These are phyloP conservation scores for Paramecium pentaurelia DNA, from an alignment of 73 alveolate species.

Conservation along the genomic window DNA sequence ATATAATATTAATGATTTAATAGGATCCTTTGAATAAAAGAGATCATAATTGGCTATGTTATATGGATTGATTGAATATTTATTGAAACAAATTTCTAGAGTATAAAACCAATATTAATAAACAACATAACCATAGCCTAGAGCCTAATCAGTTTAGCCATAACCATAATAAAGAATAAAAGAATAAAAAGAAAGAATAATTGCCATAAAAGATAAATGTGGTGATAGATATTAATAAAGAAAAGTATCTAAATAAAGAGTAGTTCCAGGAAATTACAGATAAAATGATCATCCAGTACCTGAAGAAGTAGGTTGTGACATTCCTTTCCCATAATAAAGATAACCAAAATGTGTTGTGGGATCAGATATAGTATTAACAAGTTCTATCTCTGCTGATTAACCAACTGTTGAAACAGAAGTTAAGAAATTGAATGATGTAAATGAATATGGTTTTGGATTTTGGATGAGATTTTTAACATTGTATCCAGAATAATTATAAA, in stretches of 20 bases:
- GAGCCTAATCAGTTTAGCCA: neutral
- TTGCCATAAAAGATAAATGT: neutral
- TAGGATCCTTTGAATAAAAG: neutral
- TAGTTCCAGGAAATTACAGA: slow-evolving; percentile 9
- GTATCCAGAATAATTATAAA: neutral
- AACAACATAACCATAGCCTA: neutral
- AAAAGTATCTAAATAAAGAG: neutral
- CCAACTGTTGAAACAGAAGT: slow-evolving; percentile 39
- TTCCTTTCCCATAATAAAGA: slow-evolving; percentile 1
- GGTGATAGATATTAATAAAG: neutral
- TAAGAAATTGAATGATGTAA: neutral
- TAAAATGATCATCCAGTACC: slow-evolving; percentile 34
- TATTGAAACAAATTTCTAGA: neutral
- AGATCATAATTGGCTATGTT: slow-evolving; percentile 27
- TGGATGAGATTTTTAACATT: slow-evolving; percentile 32
- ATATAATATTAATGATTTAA: neutral
- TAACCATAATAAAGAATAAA: neutral
- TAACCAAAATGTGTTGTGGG: slow-evolving; percentile 31
- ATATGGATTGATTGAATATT: slow-evolving; percentile 23
- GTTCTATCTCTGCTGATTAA: slow-evolving; percentile 17
- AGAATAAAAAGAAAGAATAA: neutral
- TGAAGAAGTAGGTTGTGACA: slow-evolving; percentile 33
- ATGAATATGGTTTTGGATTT: slow-evolving; percentile 39
- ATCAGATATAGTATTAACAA: neutral
- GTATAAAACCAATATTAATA: neutral